phyloP scores from a whole-genome alignment of 164 flowering plant species.

The Umbellularia californica region DNA sequence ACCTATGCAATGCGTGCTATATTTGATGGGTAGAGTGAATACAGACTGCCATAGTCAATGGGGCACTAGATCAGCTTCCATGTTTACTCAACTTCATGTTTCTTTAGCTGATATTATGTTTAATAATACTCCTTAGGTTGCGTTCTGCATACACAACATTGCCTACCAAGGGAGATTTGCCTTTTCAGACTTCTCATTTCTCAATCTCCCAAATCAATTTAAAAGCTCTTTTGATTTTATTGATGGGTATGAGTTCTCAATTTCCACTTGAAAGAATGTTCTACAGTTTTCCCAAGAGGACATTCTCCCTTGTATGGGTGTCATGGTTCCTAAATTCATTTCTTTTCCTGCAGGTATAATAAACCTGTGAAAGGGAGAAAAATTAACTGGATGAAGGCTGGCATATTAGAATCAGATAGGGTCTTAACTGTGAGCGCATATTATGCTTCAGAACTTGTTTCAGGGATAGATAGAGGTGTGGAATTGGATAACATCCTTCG shows the following conservation, averaged over 20 bases:
- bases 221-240: conserved; percentile 81
- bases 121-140: conserved; percentile 44
- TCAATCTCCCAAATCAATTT: conserved; percentile 64
- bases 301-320: neutral
- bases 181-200: conserved; percentile 66
- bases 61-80: neutral
- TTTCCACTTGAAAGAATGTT: neutral
- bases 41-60: neutral
- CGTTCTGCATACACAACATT: conserved; percentile 84
- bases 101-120: conserved; percentile 1
- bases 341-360: conserved; percentile 41
- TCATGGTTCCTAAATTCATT: neutral
- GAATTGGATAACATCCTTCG: conserved; percentile 62
- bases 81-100: neutral
- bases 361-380: conserved; percentile 93
- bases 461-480: conserved; percentile 65
- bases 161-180: conserved; percentile 95
- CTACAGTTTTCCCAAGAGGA: neutral
- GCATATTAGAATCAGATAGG: conserved; percentile 63
- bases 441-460: conserved; percentile 77
- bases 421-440: conserved; percentile 82
- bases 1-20: neutral
- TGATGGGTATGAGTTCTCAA: conserved; percentile 58
- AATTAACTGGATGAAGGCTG: conserved; percentile 98
- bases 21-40: neutral